Evolutionary conservation across 192 early-diverging fungal species (phyloP).

Genomic region (Coemansia reversa): DNA sequence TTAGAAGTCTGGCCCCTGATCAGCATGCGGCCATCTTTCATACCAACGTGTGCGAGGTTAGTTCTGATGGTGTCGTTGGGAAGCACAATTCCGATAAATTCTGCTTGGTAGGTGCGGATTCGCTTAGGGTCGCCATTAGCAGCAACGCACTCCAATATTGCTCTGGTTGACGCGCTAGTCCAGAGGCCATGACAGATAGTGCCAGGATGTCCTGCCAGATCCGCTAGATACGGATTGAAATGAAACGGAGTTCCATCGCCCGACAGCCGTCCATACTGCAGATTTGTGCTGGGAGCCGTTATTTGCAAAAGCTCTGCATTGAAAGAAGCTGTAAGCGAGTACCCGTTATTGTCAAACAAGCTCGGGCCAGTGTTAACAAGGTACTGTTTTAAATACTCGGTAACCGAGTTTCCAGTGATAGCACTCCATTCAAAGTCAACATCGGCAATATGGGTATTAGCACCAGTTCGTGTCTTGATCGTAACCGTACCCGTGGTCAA

Average conservation of each 20-base stretch:
- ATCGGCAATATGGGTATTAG: constrained; percentile 67
- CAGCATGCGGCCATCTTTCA: constrained; percentile 87
- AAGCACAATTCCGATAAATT: constrained; percentile 85
- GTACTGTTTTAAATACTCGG: constrained; percentile 78
- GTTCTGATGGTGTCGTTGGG: constrained; percentile 80
- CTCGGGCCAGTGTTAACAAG: constrained; percentile 65
- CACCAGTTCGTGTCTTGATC: constrained; percentile 57
- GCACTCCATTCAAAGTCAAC: constrained; percentile 71
- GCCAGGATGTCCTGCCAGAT: constrained; percentile 76
- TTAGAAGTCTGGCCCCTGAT: constrained; percentile 86
- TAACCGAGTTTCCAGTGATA: constrained; percentile 80
- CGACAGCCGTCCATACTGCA: constrained; percentile 73
- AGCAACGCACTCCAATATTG: constrained; percentile 85
- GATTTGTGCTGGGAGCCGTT: constrained; percentile 70
- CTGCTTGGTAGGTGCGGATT: constrained; percentile 73
- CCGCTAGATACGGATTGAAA: constrained; percentile 88
- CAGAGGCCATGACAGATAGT: constrained; percentile 95
- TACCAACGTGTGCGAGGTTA: constrained; percentile 83
- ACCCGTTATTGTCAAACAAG: constrained; percentile 75
- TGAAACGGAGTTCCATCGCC: constrained; percentile 91
- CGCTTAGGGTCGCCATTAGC: constrained; percentile 84
- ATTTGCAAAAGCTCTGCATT: neutral
- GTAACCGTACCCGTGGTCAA: constrained; percentile 64
- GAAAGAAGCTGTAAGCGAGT: constrained; percentile 3
- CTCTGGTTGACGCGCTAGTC: constrained; percentile 85